Conservation (phyloP, 1,284 basidiomycete species). For the Cutaneotrichosporon curvatum region DNA sequence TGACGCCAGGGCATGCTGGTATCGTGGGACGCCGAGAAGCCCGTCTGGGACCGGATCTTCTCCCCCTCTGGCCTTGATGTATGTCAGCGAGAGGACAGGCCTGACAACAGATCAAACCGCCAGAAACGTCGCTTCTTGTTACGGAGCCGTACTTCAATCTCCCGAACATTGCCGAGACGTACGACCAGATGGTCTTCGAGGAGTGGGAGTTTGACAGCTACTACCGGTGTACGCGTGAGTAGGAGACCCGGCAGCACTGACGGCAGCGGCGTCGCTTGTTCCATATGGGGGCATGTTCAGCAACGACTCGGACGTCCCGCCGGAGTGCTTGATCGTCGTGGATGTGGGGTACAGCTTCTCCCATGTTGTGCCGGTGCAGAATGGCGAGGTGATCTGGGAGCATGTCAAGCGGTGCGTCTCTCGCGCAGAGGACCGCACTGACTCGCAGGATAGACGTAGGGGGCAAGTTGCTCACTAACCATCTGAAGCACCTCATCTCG, state of each 20-base stretch:
- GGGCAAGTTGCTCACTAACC: constrained; percentile 88
- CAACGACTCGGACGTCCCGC: constrained; percentile 48
- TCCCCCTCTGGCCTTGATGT: constrained; percentile 63
- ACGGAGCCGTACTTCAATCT: constrained; percentile 93
- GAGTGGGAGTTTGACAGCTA: constrained; percentile 88
- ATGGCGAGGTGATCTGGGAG: constrained; percentile 64
- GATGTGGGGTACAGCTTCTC: constrained; percentile 91
- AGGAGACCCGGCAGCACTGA: neutral
- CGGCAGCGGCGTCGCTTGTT: constrained; percentile 65
- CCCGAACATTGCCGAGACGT: constrained; percentile 79
- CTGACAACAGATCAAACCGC: constrained; percentile 58
- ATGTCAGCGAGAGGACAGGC: constrained; percentile 24
- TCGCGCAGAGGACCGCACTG: neutral
- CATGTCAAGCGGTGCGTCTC: constrained; percentile 65
- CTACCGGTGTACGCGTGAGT: constrained; percentile 70
- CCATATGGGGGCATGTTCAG: constrained; percentile 63
- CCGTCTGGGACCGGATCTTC: constrained; percentile 80
- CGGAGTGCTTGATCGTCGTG: constrained; percentile 74
- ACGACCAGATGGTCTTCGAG: constrained; percentile 91
- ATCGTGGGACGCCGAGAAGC: constrained; percentile 88
- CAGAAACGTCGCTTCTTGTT: constrained; percentile 65
- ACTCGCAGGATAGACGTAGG: constrained; percentile 73
- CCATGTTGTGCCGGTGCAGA: constrained; percentile 77
- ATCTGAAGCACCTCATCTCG: constrained; percentile 85
- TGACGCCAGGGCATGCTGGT: constrained; percentile 68